Evolutionary conservation across 257 asterid species (phyloP).

Genomic region (Jacaranda mimosifolia): DNA sequence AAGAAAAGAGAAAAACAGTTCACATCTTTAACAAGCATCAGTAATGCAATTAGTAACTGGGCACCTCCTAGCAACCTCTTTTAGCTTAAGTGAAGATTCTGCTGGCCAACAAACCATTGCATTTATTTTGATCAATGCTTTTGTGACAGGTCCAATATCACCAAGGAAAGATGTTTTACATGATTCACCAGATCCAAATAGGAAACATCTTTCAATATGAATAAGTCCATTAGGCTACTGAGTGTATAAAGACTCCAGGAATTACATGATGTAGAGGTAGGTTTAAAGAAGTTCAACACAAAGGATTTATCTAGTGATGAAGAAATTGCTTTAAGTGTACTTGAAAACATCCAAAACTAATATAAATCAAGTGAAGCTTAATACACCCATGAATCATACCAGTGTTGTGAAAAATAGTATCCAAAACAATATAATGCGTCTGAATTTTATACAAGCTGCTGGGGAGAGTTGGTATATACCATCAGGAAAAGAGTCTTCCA

Average conservation of each 20-base stretch:
- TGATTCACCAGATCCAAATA: too few species aligned
- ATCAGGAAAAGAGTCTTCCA: constrained; percentile 63
- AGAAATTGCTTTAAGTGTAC: neutral
- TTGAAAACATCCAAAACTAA: neutral
- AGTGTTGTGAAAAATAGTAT: neutral
- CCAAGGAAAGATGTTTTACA: neutral
- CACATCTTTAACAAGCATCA: too few species aligned
- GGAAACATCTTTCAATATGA: neutral
- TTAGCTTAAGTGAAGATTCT: neutral
- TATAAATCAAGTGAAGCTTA: neutral
- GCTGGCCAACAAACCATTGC: neutral
- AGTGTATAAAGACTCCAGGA: neutral
- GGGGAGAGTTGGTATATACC: constrained; percentile 28
- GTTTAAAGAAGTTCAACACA: neutral
- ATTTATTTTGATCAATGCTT: neutral
- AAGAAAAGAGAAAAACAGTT: neutral
- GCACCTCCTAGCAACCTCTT: neutral
- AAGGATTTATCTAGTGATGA: neutral
- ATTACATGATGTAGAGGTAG: neutral
- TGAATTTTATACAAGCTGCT: constrained; percentile 2
- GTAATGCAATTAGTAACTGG: neutral
- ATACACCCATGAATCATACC: neutral
- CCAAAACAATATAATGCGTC: neutral
- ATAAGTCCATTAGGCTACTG: neutral
- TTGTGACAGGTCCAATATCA: neutral